Evolutionary conservation across 2,329 filamentous ascomycete species (phyloP).

Genomic region (Dactylellina haptotyla): DNA sequence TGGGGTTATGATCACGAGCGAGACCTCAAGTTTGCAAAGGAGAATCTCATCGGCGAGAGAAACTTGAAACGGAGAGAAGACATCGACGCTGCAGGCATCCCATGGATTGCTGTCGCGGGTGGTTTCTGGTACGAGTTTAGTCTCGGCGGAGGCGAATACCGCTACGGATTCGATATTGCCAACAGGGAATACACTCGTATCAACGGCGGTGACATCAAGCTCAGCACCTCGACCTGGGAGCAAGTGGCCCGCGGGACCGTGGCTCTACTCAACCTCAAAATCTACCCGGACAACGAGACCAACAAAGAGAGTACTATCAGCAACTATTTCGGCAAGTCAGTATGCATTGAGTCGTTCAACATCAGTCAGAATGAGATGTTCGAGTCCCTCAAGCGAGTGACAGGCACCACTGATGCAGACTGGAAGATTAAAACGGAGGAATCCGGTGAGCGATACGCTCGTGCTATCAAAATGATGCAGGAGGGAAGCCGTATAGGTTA

Average conservation of each 20-base stretch:
- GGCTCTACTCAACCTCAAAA: conserved; percentile 64
- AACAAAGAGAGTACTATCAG: conserved; percentile 62
- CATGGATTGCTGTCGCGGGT: conserved; percentile 64
- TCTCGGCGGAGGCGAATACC: conserved; percentile 60
- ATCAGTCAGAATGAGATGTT: conserved; percentile 74
- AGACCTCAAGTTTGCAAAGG: conserved; percentile 60
- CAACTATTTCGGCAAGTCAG: conserved; percentile 64
- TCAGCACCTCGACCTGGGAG: conserved; percentile 70
- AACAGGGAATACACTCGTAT: conserved; percentile 61
- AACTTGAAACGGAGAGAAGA: conserved; percentile 59
- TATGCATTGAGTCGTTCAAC: conserved; percentile 69
- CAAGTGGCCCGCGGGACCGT: conserved; percentile 69
- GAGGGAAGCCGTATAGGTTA: conserved; percentile 64
- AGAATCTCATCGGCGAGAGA: conserved; percentile 60
- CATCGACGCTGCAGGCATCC: conserved; percentile 60
- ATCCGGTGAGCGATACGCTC: conserved; percentile 64
- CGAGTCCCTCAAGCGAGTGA: conserved; percentile 69
- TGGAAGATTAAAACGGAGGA: conserved; percentile 69
- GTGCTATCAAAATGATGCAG: conserved; percentile 63
- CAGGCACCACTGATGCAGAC: conserved; percentile 68
- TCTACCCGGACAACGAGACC: conserved; percentile 59
- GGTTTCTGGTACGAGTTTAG: conserved; percentile 69
- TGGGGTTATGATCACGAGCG: conserved; percentile 61
- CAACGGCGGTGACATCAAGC: conserved; percentile 68
- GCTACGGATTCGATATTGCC: conserved; percentile 67